Evolutionary conservation across 2,329 filamentous ascomycete genomes (phyloP), one percentile per base, ranked within the genome.

Genomic region (Cyanodermella asteris): DNA sequence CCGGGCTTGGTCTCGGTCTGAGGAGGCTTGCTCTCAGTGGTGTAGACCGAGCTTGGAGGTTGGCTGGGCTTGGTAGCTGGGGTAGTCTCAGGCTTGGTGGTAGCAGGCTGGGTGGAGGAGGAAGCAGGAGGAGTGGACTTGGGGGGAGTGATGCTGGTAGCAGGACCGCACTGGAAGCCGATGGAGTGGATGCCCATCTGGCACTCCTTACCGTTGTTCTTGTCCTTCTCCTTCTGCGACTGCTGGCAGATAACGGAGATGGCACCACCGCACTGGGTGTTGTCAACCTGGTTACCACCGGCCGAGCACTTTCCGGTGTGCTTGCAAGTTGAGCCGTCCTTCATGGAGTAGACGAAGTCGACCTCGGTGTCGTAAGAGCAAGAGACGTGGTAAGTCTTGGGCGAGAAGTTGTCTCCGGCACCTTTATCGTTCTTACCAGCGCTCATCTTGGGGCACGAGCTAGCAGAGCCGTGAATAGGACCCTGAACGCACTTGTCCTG

Each of bases 261-360:
- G 35, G 84, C 82, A 50, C 82, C 82, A 64, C 81, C 84, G 47
- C 84, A 94, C 61, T 93, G 80, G 32, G 57, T 66, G 64, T 93
- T 93, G 13, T 14, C 10, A 20, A 32, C 19, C 51, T 66, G 53
- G 39, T 93, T 59, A 23, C 61, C 64, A 40, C 77, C 77, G 28
- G 60, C 55, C 34, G 59, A 64, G 64, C 78, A 90, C 26, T 58
- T 43, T 35, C 64, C 56, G 33, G 65, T 68, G 40, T 90, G 74
- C 55, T 76, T 84, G 69, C 84, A 94, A 31, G 50, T 64, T 9
- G 66, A 71, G 38, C 76, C 76, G 45, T 84, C 76, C 3, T 68
- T 62, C 80, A 93, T 91, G 15, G 21, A 23, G 53, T 84, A 93
- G 56, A 77, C 64, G 56, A 91, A 80, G 49, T 84, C 70, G 27